Percentiles rank a stretch among this genome's conserved stretches.
Conservation (phyloP, 768 basidiomycete species). For the Hericium rajendrae region DNA sequence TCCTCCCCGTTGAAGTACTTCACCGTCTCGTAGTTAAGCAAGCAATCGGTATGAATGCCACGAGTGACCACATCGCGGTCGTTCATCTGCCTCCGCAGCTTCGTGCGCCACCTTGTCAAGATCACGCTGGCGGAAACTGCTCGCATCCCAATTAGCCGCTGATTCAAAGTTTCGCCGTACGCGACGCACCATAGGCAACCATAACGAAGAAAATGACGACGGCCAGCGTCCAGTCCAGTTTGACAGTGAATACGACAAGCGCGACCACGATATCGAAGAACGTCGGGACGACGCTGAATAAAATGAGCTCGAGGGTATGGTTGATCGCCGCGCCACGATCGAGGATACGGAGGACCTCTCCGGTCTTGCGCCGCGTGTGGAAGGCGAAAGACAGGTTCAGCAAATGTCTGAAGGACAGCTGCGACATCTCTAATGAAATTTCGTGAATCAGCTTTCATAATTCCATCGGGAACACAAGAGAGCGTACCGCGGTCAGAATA, state of each 20-base stretch:
- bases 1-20: conserved; percentile 86
- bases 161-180: background rate
- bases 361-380: conserved; percentile 77
- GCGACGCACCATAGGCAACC: conserved; percentile 52
- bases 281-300: conserved; percentile 81
- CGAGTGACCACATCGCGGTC: conserved; percentile 76
- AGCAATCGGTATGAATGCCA: conserved; percentile 74
- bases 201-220: conserved; percentile 64
- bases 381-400: conserved; percentile 80
- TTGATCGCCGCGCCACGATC: conserved; percentile 84
- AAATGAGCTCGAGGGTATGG: conserved; percentile 64
- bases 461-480: background rate
- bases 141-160: background rate
- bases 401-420: conserved; percentile 78
- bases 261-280: conserved; percentile 74
- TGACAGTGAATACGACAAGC: conserved; percentile 49
- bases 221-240: conserved; percentile 60
- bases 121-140: conserved; percentile 40
- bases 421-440: conserved; percentile 61
- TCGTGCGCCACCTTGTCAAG: conserved; percentile 66
- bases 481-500: conserved; percentile 62
- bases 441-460: conserved; percentile 2
- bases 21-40: conserved; percentile 78
- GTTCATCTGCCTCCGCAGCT: conserved; percentile 69
- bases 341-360: conserved; percentile 74